These are phyloP conservation scores for Linderniella brevidens DNA, from an alignment of 257 asterid species.

Conservation along the genomic window DNA sequence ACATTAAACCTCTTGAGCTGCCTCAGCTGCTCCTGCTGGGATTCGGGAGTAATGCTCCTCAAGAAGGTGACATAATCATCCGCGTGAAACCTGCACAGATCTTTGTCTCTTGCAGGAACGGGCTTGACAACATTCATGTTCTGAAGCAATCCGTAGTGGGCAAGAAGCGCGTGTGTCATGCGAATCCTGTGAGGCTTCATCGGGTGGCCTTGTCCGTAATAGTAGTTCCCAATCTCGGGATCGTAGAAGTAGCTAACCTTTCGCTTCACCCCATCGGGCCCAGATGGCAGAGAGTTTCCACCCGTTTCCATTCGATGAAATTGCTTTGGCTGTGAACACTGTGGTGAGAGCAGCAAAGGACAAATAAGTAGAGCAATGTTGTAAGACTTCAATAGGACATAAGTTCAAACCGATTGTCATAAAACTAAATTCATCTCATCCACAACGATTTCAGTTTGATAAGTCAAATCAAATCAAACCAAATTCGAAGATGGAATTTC, in stretches of 20 bases:
- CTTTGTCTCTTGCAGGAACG: slow-evolving; percentile 27
- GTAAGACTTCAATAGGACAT: no score
- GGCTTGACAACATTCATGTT: slow-evolving; percentile 25
- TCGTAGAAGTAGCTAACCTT: slow-evolving; percentile 30
- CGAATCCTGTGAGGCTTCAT: slow-evolving; percentile 36
- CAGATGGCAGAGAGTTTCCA: slow-evolving; percentile 23
- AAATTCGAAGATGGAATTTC: no score
- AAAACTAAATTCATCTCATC: no score
- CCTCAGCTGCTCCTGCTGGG: slow-evolving; percentile 18
- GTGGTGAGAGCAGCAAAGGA: no score
- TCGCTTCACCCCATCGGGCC: slow-evolving; percentile 20
- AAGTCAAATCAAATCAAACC: no score
- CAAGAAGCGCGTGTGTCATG: slow-evolving; percentile 31
- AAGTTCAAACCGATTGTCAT: no score
- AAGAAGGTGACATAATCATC: slow-evolving; percentile 31
- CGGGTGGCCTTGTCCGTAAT: slow-evolving; percentile 28
- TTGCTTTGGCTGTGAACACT: no score
- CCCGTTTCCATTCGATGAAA: slow-evolving; percentile 17
- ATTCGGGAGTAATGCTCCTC: slow-evolving; percentile 25
- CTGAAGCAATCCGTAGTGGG: slow-evolving; percentile 24
- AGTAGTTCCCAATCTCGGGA: slow-evolving; percentile 27
- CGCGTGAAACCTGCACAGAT: slow-evolving; percentile 32
- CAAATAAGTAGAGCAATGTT: no score
- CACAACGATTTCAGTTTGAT: no score
- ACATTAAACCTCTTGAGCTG: slow-evolving; percentile 30